A percentile compares a stretch with the other conserved stretches of the same genome.
Evolutionary conservation across 345 rosid species (phyloP).

Genomic region (Syzygium aromaticum): DNA sequence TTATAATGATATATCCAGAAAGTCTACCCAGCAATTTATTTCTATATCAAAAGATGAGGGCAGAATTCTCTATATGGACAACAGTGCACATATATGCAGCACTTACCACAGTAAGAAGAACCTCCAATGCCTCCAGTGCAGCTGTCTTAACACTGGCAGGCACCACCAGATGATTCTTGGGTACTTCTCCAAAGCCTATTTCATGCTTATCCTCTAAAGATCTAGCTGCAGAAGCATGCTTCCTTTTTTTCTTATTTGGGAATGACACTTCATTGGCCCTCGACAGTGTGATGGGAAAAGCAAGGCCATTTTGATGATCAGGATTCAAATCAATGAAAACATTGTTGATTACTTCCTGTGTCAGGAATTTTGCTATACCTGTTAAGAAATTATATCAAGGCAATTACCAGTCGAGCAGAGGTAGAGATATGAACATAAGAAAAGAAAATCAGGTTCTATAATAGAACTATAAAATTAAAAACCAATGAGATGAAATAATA

Average conservation of each 20-base stretch:
- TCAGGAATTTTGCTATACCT: conserved; percentile 71
- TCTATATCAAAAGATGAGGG: not conserved
- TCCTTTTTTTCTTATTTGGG: conserved; percentile 55
- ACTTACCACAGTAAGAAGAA: conserved; percentile 75
- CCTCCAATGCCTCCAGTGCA: conserved; percentile 64
- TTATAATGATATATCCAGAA: not conserved
- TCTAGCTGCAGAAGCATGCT: conserved; percentile 25
- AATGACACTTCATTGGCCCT: conserved; percentile 14
- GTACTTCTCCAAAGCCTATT: conserved; percentile 25
- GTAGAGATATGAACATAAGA: not conserved
- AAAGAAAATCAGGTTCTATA: not conserved
- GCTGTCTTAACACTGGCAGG: conserved; percentile 59
- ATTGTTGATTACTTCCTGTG: conserved; percentile 45
- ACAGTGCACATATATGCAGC: not conserved
- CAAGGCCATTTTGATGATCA: conserved; percentile 13
- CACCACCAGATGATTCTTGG: conserved; percentile 13
- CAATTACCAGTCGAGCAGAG: not conserved
- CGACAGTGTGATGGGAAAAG: conserved; percentile 15
- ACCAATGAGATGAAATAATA: not conserved
- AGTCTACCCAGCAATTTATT: not conserved
- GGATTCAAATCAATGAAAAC: conserved; percentile 46
- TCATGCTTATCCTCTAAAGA: conserved; percentile 29
- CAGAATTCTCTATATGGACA: not conserved
- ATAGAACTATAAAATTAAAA: not conserved
- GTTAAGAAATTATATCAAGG: conserved; percentile 2